Base-by-base conservation (phyloP, 768 basidiomycete genomes). In the Suillus fuscotomentosus region DNA sequence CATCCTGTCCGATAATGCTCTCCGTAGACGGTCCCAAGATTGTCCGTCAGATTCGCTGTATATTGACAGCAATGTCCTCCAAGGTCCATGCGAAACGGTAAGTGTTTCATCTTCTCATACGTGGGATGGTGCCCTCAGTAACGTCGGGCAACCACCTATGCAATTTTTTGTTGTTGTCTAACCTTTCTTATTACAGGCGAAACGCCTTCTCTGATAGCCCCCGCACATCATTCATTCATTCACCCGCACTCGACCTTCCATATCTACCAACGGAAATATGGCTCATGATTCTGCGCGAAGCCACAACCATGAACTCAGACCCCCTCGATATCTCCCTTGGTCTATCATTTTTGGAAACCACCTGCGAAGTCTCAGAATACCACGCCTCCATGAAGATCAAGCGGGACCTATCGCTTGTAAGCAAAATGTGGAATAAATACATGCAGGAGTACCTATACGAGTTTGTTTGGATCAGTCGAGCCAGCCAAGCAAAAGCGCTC, bases 381-480 rank as follows among this genome's bases (percentile, higher is more conserved):
- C 77, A 78, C 41, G 63, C 73, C 2, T 69, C 76, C 63, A 84
- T 90, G 81, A 71, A 69, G 13, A 75, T 77, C 66, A 90, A 89
- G 70, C 75, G 78, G 27, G 74, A 75, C 60, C 71, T 90, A 31
- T 78, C 85, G 8, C 78, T 83, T 53, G 88, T 92, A 6, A 86
- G 76, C 71, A 79, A 81, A 50, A 74, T 78, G 10, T 92, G 87
- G 85, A 78, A 85, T 70, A 77, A 71, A 42, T 78, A 84, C 60
- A 77, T 81, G 4, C 85, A 86, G 68, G 82, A 83, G 62, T 81
- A 84, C 50, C 73, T 91, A 20, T 91, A 83, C 75, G 87, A 90
- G 70, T 86, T 84, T 71, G 82, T 91, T 43, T 91, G 90, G 90
- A 86, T 92, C 69, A 80, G 79, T 60, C 77, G 82, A 43, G 83